Percentiles rank a stretch among this genome's conserved stretches.
Evolutionary conservation across 768 basidiomycete genomes (phyloP).

Genomic region (Mycena vulgaris): DNA sequence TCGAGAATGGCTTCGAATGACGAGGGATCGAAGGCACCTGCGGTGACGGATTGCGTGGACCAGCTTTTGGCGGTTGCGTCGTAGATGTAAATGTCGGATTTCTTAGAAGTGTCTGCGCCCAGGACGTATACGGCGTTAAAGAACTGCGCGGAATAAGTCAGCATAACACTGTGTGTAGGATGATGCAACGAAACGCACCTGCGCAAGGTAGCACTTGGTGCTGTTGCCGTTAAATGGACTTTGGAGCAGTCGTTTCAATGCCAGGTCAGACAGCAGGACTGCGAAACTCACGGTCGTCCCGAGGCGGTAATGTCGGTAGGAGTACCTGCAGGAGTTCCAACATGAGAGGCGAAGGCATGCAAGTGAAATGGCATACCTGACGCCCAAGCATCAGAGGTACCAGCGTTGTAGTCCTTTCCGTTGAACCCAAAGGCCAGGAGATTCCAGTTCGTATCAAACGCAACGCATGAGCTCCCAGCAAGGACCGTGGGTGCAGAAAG

Average conservation of each 20-base stretch:
- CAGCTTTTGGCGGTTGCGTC: constrained; percentile 81
- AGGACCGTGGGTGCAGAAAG: constrained; percentile 54
- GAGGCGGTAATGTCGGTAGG: constrained; percentile 79
- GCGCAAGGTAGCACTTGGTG: constrained; percentile 81
- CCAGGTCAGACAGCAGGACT: constrained; percentile 14
- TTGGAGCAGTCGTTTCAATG: constrained; percentile 11
- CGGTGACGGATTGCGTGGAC: constrained; percentile 78
- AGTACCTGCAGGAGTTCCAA: constrained; percentile 53
- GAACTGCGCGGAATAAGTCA: constrained; percentile 63
- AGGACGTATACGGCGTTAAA: constrained; percentile 90
- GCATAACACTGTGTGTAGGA: constrained; percentile 8
- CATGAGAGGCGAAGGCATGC: constrained; percentile 14
- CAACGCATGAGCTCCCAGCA: constrained; percentile 72
- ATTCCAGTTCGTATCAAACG: constrained; percentile 88
- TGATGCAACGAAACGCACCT: constrained; percentile 55
- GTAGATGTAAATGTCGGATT: constrained; percentile 85
- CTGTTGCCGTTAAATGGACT: constrained; percentile 78
- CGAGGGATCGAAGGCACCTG: constrained; percentile 71
- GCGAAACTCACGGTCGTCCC: constrained; percentile 80
- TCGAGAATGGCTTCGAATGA: constrained; percentile 85
- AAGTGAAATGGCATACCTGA: constrained; percentile 57
- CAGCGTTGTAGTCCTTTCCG: constrained; percentile 88
- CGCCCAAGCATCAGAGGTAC: constrained; percentile 78
- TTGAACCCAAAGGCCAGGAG: constrained; percentile 89
- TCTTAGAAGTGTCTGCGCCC: constrained; percentile 80